Evolutionary conservation across 73 alveolate species (phyloP).

Genomic region (Paramecium sexaurelia): DNA sequence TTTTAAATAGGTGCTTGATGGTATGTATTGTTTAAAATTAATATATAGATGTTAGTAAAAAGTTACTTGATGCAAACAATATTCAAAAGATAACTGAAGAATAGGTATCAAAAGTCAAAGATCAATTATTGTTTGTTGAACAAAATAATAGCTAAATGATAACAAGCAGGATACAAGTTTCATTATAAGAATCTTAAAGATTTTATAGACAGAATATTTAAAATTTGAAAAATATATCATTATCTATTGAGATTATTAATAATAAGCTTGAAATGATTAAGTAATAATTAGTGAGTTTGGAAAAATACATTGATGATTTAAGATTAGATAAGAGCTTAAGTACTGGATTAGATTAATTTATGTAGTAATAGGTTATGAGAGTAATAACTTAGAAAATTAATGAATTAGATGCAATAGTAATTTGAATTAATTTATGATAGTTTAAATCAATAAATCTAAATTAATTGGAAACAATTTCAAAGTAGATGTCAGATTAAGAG

Average conservation of each 20-base stretch:
- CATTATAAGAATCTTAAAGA: background rate
- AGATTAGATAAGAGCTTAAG: background rate
- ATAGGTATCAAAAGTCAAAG: background rate
- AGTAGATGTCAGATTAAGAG: background rate
- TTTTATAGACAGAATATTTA: background rate
- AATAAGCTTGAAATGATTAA: background rate
- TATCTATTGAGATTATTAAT: background rate
- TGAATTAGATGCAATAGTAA: background rate
- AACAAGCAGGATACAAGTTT: background rate
- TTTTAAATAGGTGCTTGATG: background rate
- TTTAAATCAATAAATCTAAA: background rate
- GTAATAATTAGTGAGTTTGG: background rate
- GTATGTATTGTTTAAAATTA: background rate
- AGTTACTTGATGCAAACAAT: background rate
- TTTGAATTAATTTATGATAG: background rate
- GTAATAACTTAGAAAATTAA: background rate
- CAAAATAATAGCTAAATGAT: background rate
- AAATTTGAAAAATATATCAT: background rate
- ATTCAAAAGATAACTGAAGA: background rate
- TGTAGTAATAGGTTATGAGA: background rate
- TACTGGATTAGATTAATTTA: background rate
- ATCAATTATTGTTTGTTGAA: background rate
- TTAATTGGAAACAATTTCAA: background rate
- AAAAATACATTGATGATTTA: constrained; percentile 32
- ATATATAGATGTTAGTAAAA: background rate